Evolutionary conservation across 306 rosid genomes (phyloP), one percentile per base, ranked within the genome.

Genomic region (Castanea sativa): DNA sequence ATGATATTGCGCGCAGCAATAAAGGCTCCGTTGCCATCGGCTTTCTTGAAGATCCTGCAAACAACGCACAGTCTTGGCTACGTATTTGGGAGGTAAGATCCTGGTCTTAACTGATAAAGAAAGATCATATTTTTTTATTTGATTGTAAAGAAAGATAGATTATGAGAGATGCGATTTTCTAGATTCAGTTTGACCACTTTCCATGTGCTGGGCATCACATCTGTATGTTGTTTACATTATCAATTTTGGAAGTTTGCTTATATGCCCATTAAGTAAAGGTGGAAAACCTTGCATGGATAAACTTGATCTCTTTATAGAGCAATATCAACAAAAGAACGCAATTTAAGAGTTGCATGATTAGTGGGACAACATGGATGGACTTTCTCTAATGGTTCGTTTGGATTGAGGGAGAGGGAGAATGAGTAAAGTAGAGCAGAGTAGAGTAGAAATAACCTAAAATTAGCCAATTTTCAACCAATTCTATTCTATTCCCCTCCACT

Each of bases 41-140:
- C 90, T 76, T 93, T 95, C 92, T 88, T 95, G 91, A 86, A 85
- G 76, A 95, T 93, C 85, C 85, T 95, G 89, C 98, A 91, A 85
- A 84, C 86, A 58, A 89, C 97, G 30, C 99, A 91, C 76, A 68
- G 88, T 76, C 96, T 95, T 85, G 99, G 97, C 77, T 91, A 93
- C 51, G 87, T 77, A 76, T 95, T 91, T 74, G 98, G 98, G 86
- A 91, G 97, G 99, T 95, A 87, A 79, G 81, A 72, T 57, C 59
- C 58, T 79, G 55, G 83, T 83, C 79, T 72, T 75, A 25, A 71
- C 0, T 0, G 45, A 38, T 56, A 19, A 67, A 15, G n/a, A 18
- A 73, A 45, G 29, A n/a, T 51, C 45, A 38, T 38, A 7, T 38
- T 38, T 38, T 38, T 38, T 38, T 11, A 7, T 67, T 71, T 67